These are phyloP conservation scores for Caryopteris hybrid DNA, from an alignment of 305 asterid genomes.

Conservation along the genomic window DNA sequence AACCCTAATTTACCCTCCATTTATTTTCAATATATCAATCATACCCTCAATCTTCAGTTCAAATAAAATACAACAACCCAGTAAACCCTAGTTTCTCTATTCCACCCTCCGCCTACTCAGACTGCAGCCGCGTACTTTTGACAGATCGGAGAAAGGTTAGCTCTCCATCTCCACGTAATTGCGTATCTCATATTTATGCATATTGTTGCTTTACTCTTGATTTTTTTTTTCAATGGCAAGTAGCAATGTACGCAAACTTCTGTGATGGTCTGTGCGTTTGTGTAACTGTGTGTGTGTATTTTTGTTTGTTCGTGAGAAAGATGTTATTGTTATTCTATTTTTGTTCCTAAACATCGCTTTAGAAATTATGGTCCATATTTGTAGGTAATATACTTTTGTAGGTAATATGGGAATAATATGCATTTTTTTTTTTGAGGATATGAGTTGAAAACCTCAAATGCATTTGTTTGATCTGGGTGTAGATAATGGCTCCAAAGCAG, in stretches of 20 bases:
- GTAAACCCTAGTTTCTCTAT: constrained; percentile 36
- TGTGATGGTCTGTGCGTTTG: no score
- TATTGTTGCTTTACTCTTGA: no score
- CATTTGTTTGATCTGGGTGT: constrained; percentile 7
- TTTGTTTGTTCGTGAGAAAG: no score
- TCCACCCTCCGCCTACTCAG: constrained; percentile 23
- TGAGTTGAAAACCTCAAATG: background rate
- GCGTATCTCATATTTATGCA: no score
- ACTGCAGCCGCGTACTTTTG: constrained; percentile 15
- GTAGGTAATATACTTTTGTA: no score
- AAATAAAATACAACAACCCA: no score
- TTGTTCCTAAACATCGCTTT: background rate
- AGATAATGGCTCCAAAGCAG: constrained; percentile 66
- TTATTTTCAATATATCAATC: no score
- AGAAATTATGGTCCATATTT: background rate
- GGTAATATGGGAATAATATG: background rate
- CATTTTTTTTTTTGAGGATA: background rate
- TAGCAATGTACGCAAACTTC: no score
- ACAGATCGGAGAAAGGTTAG: constrained; percentile 33
- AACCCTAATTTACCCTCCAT: constrained; percentile 11
- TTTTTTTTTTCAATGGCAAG: no score
- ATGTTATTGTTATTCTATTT: background rate
- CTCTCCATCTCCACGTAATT: background rate
- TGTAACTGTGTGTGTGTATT: no score
- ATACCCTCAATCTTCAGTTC: no score